Conservation (phyloP, 1,284 basidiomycete species). For the Naganishia sp. region DNA sequence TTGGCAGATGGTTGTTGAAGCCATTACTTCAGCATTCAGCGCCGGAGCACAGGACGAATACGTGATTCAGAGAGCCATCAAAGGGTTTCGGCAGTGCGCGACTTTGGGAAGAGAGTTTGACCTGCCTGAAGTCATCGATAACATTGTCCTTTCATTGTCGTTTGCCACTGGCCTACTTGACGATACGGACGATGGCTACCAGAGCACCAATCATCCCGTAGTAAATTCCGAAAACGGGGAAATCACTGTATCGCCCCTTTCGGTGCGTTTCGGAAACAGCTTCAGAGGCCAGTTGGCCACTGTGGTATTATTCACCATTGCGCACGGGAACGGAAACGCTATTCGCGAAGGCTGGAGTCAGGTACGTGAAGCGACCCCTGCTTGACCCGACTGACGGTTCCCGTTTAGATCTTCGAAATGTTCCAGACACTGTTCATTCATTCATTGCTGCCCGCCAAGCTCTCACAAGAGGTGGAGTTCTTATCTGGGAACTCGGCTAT, state of each 20-base stretch:
- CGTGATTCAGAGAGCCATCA: conserved; percentile 89
- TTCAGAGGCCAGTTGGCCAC: conserved; percentile 96
- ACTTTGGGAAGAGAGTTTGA: conserved; percentile 85
- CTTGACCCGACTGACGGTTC: background rate
- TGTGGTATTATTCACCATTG: conserved; percentile 95
- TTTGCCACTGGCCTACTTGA: conserved; percentile 81
- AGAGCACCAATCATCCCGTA: conserved; percentile 79
- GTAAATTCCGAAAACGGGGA: conserved; percentile 90
- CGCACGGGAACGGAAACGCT: conserved; percentile 93
- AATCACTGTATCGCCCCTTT: conserved; percentile 86
- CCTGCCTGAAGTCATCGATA: conserved; percentile 94
- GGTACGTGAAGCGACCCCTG: conserved; percentile 54
- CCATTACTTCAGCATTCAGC: conserved; percentile 90
- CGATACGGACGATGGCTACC: conserved; percentile 65
- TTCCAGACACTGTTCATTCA: conserved; percentile 94
- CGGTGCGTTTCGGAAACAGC: conserved; percentile 91
- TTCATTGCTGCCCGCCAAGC: conserved; percentile 78
- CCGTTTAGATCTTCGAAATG: conserved; percentile 87
- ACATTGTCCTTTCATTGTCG: conserved; percentile 87
- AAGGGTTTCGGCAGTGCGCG: conserved; percentile 94
- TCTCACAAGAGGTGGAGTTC: conserved; percentile 98
- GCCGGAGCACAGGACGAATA: conserved; percentile 90
- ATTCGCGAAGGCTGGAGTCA: conserved; percentile 92
- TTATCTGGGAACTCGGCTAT: conserved; percentile 84
- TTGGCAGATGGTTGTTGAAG: conserved; percentile 89